Percentiles rank a stretch among this genome's conserved stretches.
Conservation (phyloP, 1,284 basidiomycete genomes). For the Trichosporon sp. region DNA sequence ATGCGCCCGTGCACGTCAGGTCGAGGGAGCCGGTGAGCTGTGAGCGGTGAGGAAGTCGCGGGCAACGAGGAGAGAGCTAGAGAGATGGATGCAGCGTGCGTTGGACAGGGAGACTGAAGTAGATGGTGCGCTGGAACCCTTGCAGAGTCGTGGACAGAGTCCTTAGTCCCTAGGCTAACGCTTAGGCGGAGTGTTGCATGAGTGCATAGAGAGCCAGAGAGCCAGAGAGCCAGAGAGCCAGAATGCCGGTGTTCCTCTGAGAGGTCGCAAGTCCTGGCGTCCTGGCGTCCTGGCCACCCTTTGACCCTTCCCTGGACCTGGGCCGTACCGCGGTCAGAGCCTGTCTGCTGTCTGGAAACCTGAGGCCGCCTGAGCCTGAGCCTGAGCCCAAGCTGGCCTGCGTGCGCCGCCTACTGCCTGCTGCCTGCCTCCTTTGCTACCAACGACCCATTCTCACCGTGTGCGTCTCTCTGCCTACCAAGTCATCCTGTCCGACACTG, state of each 20-base stretch:
- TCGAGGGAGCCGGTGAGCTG: too few species aligned
- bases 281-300: neutral
- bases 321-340: slow-evolving; percentile 6
- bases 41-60: too few species aligned
- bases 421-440: neutral
- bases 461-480: neutral
- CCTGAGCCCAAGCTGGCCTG: neutral
- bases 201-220: too few species aligned
- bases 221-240: too few species aligned
- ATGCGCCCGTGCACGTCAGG: neutral
- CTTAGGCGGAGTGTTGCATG: neutral
- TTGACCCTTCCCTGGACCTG: neutral
- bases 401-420: neutral
- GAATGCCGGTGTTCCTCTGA: too few species aligned
- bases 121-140: slow-evolving; percentile 9
- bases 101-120: neutral
- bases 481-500: neutral
- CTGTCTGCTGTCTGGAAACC: too few species aligned
- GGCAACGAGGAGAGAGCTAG: neutral
- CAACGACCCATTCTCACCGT: neutral
- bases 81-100: neutral
- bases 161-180: neutral
- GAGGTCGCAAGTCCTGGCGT: too few species aligned
- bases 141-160: neutral
- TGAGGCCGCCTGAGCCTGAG: too few species aligned